These are phyloP conservation scores for Starmera amethionina DNA, from an alignment of 805 yeast genomes.

Conservation along the genomic window DNA sequence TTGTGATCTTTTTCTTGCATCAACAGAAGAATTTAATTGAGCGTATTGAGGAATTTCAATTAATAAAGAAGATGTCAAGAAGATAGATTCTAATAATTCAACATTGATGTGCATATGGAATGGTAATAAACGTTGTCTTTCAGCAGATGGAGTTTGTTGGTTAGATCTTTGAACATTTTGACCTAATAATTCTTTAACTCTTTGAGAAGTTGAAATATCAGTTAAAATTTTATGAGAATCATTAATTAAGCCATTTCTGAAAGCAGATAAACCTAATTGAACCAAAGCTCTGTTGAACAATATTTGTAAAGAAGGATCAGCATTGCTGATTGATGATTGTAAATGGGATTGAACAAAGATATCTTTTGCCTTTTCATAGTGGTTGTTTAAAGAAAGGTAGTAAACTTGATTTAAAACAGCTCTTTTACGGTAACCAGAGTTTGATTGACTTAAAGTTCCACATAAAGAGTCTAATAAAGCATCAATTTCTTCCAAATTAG, in stretches of 20 bases:
- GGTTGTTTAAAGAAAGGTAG: slow-evolving; percentile 83
- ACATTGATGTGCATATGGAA: slow-evolving; percentile 97
- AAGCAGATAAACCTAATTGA: slow-evolving; percentile 92
- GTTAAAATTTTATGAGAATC: slow-evolving; percentile 82
- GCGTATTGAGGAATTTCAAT: slow-evolving; percentile 90
- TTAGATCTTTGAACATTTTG: slow-evolving; percentile 74
- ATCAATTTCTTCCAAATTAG: slow-evolving; percentile 30
- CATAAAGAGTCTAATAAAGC: slow-evolving; percentile 57
- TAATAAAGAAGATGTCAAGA: slow-evolving; percentile 80
- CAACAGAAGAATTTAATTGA: slow-evolving; percentile 43
- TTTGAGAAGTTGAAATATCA: slow-evolving; percentile 78
- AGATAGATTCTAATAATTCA: slow-evolving; percentile 89
- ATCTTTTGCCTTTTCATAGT: slow-evolving; percentile 78
- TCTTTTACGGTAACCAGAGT: slow-evolving; percentile 62
- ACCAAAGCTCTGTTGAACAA: slow-evolving; percentile 91
- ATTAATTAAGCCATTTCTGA: slow-evolving; percentile 75
- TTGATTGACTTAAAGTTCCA: slow-evolving; percentile 54
- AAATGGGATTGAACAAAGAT: slow-evolving; percentile 80
- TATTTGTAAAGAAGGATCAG: slow-evolving; percentile 83
- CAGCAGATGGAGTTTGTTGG: slow-evolving; percentile 43
- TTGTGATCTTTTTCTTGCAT: slow-evolving; percentile 53
- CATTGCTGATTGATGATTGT: slow-evolving; percentile 71
- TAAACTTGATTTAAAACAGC: slow-evolving; percentile 82
- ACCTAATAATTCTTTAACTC: slow-evolving; percentile 87
- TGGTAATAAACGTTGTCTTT: slow-evolving; percentile 79